Conservation (phyloP, 805 yeast genomes). For the Sungouiozyma intestinalis region DNA sequence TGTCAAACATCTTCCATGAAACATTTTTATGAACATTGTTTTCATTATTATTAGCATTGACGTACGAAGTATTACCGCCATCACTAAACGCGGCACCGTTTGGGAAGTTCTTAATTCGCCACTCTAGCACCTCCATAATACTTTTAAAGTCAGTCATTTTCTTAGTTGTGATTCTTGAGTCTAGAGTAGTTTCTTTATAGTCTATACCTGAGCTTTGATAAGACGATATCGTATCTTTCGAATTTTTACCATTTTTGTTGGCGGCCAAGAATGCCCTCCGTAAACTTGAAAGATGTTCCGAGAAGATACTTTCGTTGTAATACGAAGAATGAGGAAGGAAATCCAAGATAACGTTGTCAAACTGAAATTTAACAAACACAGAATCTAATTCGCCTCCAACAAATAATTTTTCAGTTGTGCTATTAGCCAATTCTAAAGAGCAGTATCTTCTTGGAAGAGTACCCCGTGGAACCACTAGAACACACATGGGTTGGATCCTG, state of each 20-base stretch:
- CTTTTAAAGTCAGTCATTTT: constrained; percentile 62
- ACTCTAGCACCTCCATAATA: constrained; percentile 63
- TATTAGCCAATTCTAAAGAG: constrained; percentile 85
- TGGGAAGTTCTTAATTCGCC: constrained; percentile 62
- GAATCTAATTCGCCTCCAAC: constrained; percentile 72
- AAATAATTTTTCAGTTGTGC: constrained; percentile 69
- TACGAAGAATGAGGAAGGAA: constrained; percentile 27
- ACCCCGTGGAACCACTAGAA: constrained; percentile 68
- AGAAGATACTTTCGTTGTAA: constrained; percentile 28
- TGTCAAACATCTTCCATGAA: constrained; percentile 79
- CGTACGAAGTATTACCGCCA: constrained; percentile 25
- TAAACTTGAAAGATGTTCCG: constrained; percentile 49
- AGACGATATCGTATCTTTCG: constrained; percentile 2
- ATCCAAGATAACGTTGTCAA: constrained; percentile 28
- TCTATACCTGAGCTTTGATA: constrained; percentile 77
- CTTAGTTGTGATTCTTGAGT: constrained; percentile 58
- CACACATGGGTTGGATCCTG: constrained; percentile 69
- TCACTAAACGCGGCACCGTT: constrained; percentile 68
- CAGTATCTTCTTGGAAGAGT: constrained; percentile 65
- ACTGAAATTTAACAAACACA: constrained; percentile 62
- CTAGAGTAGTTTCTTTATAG: constrained; percentile 62
- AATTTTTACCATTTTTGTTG: constrained; percentile 9
- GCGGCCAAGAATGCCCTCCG: constrained; percentile 51
- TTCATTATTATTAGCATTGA: constrained; percentile 21
- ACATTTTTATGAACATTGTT: constrained; percentile 41